These are phyloP conservation scores for Dioscorea alata DNA, from an alignment of 106 monocot genomes.

Conservation along the genomic window DNA sequence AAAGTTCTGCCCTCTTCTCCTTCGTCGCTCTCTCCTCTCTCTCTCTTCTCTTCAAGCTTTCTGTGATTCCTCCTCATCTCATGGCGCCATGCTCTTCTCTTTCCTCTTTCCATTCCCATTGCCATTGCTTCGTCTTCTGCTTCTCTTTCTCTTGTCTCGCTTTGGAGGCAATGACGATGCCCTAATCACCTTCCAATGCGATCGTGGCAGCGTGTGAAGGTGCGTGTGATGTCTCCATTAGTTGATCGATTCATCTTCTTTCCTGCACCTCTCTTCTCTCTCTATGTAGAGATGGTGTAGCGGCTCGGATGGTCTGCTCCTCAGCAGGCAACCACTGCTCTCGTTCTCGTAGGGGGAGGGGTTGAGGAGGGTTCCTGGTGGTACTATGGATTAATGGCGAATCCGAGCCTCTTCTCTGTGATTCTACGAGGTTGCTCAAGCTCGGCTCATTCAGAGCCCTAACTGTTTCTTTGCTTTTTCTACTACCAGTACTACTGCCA, in stretches of 20 bases:
- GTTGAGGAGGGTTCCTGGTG: not conserved
- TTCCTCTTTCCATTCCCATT: not conserved
- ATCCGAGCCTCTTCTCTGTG: constrained; percentile 4
- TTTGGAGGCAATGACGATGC: no score
- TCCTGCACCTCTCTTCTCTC: not conserved
- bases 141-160: no score
- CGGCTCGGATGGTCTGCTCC: constrained; percentile 1
- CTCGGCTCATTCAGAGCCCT: no score
- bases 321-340: constrained; percentile 1
- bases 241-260: not conserved
- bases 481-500: no score
- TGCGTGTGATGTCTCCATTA: not conserved
- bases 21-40: no score
- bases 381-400: not conserved
- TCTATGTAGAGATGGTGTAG: not conserved
- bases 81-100: not conserved
- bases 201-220: not conserved
- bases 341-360: not conserved
- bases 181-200: no score
- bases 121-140: no score
- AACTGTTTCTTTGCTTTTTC: no score
- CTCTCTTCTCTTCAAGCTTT: not conserved
- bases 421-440: no score
- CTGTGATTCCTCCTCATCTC: not conserved
- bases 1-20: no score